Evolutionary conservation across 306 rosid genomes (phyloP), one percentile per base, ranked within the genome.

Genomic region (Argentina anserina): DNA sequence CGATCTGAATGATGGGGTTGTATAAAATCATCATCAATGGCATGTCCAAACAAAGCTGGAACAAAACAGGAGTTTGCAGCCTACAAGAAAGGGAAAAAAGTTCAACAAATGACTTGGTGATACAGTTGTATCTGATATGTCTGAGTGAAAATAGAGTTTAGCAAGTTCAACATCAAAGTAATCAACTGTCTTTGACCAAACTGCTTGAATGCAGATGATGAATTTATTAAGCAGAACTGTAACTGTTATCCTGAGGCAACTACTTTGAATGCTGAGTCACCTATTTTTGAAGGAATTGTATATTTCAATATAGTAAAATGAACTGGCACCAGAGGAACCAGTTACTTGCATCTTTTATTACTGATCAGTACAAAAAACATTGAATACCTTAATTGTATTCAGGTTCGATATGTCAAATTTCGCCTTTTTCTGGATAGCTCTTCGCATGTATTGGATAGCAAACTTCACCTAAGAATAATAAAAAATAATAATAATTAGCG

Each of bases 371-470:
- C 4, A 4, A 45, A 67, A 7, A 67, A 17, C 28, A 45, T 9
- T 63, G 67, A 65, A 67, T 52, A 84, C 99, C 97, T 94, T 94
- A 62, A 90, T 76, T 33, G 97, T 87, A 81, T 90, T 94, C 76
- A 94, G 81, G 70, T 90, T 90, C 73, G 58, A 72, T 78, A 95
- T 95, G 89, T 95, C 97, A 78, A 95, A 91, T 78, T 91, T 91
- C 71, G 97, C 99, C 90, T 94, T 94, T 84, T 91, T 94, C 80
- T 85, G 99, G 83, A 91, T 89, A 55, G 84, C 72, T 83, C 80
- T 94, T 78, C 95, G 85, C 97, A 94, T 94, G 86, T 87, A 88
- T 75, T 88, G 95, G 75, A 94, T 94, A 40, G 99, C 99, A 81
- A 85, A 88, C 79, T 94, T 94, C 76, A 94, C 97, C 99, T 94